These are phyloP conservation scores for Coprinopsis sp. DNA, from an alignment of 768 basidiomycete genomes.

Conservation along the genomic window DNA sequence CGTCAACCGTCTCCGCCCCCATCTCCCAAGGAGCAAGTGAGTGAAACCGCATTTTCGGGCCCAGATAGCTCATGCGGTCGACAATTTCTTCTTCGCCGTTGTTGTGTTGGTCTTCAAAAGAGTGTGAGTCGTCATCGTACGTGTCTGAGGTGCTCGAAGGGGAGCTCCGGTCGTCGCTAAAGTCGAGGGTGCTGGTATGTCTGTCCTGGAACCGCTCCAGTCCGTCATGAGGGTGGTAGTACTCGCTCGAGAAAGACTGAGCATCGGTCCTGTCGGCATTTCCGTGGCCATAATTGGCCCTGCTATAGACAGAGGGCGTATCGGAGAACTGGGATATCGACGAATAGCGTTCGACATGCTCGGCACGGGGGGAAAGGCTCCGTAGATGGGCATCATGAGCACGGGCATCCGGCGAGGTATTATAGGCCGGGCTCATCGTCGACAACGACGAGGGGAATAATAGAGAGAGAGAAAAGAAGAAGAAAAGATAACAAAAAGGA, in stretches of 20 bases:
- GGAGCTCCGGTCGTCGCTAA: conserved; percentile 48
- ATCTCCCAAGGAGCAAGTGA: conserved; percentile 81
- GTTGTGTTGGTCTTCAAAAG: conserved; percentile 35
- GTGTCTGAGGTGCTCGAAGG: conserved; percentile 27
- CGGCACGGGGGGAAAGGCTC: conserved; percentile 44
- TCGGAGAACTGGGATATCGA: conserved; percentile 57
- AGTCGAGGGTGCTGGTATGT: conserved; percentile 49
- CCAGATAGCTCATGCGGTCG: conserved; percentile 63
- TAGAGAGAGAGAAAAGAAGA: conserved; percentile 12
- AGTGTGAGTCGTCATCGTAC: conserved; percentile 15
- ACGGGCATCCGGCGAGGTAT: conserved; percentile 32
- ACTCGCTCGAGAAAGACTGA: conserved; percentile 24
- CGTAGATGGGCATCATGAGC: conserved; percentile 46
- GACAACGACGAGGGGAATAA: conserved; percentile 6
- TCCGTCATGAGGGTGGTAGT: conserved; percentile 20
- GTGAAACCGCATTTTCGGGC: conserved; percentile 82
- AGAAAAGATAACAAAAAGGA: conserved; percentile 7
- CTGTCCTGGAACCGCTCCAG: conserved; percentile 42
- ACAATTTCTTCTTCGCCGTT: conserved; percentile 41
- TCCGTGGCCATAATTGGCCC: conserved; percentile 52
- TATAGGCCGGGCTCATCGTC: conserved; percentile 42
- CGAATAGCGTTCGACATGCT: conserved; percentile 44
- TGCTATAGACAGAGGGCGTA: conserved; percentile 68
- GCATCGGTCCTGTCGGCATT: conserved; percentile 28
- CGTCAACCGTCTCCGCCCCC: conserved; percentile 42